Evolutionary conservation across 768 basidiomycete species (phyloP), one percentile per base, ranked within the genome.

Genomic region (Amanita rubescens): DNA sequence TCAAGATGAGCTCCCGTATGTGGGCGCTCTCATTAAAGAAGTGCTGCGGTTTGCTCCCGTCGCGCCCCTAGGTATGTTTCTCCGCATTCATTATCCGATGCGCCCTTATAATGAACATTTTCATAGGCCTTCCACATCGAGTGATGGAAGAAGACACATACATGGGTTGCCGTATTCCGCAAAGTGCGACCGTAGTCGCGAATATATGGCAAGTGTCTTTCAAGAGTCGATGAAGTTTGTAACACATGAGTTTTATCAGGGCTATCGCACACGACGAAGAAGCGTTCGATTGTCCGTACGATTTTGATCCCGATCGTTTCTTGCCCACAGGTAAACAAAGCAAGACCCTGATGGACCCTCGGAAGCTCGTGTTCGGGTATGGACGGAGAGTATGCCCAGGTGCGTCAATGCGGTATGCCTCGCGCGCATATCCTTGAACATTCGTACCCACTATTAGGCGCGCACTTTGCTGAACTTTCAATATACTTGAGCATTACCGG

Each of bases 1-100:
- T 56, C 53, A 57, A 42, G 55, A 53, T 22, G 57, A 54, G 12
- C 56, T 65, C 11, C 59, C 61, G 5, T 67, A 62, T 44, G 57
- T 57, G 22, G 53, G 44, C 27, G 55, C 56, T 9, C 41, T 63
- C 30, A 53, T 60, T n/a, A 53, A 58, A 17, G 59, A 60, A 41
- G 52, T 57, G 32, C 41, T 62, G 15, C 57, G 60, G 6, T 54
- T 58, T 35, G 56, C 56, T 35, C 56, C 55, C 25, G 57, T 59
- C 14, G 53, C 51, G 15, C 62, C 65, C 22, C 49, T 59, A 49
- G 62, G 62, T 57, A 35, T 48, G 33, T 46, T 27, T 10, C 38
- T 3, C 15, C 25, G 41, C 19, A 20, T 19, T 44, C 25, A 22
- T 34, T 24, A 42, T 55, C 32, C 44, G 53, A 12, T n/a, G 20